Base-by-base conservation (phyloP, 2,329 filamentous ascomycete genomes). In the Neocucurbitaria cava region DNA sequence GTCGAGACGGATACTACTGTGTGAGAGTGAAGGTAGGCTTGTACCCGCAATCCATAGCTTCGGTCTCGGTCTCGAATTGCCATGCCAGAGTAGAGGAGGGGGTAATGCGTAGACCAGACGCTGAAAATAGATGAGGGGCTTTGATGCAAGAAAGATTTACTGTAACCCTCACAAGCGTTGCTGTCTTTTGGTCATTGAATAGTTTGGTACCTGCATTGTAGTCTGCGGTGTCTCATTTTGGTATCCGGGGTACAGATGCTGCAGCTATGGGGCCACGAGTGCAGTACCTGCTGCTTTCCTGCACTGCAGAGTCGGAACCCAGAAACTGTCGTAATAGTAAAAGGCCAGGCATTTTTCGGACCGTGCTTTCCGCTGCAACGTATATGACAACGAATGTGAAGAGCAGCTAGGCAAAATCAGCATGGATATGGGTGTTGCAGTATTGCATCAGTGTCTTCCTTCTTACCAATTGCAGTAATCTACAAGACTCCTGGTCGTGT, bases 311-410 rank as follows among this genome's bases (percentile, higher is more conserved):
- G 11, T 28, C 15, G 26, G 9, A 11, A 10, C 7, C 41, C 24
- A 43, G 31, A 13, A 28, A 13, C 8, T 8, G 24, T 10, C 17
- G 24, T 18, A 23, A 17, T 11, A 21, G 24, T 41, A 10, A 9
- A 41, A 28, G 11, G 35, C 13, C 21, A 9, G 17, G 30, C 10
- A 18, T 38, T 21, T 20, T 39, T 59, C 56, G 53, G 30, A 18
- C 17, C 13, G 15, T 35, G 10, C 26, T 9, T 40, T 52, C 54
- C 54, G 58, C 33, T 61, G 58, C 51, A 33, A 43, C 42, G 39
- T 58, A 47, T 47, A 55, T 58, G 11, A 26, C 24, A 18, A 30
- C n/a, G 40, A 49, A 30, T 3, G 24, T 41, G 36, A 30, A 20
- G 9, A 20, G 6, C 28, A 21, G 9, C 7, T 15, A 20, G 5